A percentile compares a stretch with the other conserved stretches of the same genome.
These are phyloP conservation scores for Sordaria brevicollis DNA, from an alignment of 495 filamentous ascomycete genomes.

Conservation along the genomic window DNA sequence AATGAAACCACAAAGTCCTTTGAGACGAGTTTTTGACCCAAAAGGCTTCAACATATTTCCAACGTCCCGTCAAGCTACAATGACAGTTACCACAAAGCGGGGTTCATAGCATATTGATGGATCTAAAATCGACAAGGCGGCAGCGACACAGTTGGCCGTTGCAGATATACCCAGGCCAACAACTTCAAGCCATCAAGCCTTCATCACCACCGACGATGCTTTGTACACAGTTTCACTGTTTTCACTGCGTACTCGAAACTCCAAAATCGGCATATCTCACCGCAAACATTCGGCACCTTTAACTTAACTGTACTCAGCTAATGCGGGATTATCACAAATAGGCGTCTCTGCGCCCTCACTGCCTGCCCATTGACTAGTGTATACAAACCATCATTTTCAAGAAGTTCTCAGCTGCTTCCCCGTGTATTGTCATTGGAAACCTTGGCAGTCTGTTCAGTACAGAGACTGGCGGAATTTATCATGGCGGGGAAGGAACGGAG, in stretches of 20 bases:
- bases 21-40: not conserved
- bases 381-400: conserved; percentile 13
- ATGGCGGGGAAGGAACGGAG: not conserved
- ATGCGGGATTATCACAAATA: conserved; percentile 15
- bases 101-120: not conserved
- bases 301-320: conserved; percentile 8
- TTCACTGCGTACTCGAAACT: not conserved
- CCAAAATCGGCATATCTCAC: not conserved
- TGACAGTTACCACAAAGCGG: not conserved
- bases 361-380: conserved; percentile 1
- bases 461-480: not conserved
- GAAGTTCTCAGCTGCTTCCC: conserved; percentile 9
- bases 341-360: conserved; percentile 9
- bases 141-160: not conserved
- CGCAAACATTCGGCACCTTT: not conserved
- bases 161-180: not conserved
- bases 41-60: not conserved
- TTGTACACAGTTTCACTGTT: not conserved
- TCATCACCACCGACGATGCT: not conserved
- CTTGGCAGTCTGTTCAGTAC: conserved; percentile 26
- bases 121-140: not conserved
- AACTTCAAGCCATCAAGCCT: not conserved
- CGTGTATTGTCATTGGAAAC: conserved; percentile 19
- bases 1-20: not conserved
- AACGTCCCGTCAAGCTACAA: not conserved